Base-by-base conservation (phyloP, 2,329 filamentous ascomycete genomes). In the Xylariaceae sp. region DNA sequence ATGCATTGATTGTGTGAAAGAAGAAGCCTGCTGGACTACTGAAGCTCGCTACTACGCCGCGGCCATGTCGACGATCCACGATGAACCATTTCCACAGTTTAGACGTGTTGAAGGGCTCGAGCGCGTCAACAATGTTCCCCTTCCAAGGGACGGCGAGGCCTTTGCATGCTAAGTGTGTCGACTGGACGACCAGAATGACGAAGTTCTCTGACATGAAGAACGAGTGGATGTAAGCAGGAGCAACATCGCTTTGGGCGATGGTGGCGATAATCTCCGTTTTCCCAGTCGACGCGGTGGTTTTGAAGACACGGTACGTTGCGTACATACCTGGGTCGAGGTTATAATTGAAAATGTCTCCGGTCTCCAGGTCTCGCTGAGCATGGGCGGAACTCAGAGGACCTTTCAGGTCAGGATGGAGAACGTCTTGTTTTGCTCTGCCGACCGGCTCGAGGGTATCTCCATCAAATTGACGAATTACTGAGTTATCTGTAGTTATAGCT, bases 1-100 rank as follows among this genome's bases (percentile, higher is more conserved):
- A 94, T 0, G 87, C 80, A 58, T 95, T 95, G 62, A 89, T 73
- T 0, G 80, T 81, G 68, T 95, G 89, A 66, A 95, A 95, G 67
- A 82, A 85, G 72, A 91, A 95, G 42, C 83, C 83, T 0, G 86
- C 78, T 0, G 80, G 75, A 14, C 81, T 85, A 15, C 84, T 77
- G 60, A 87, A 91, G 1, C 76, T 80, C 7, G 81, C 85, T 0
- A 94, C 76, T 0, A 94, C 70, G 0, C 89, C 88, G 42, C 75
- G 74, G 4, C 75, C 77, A 2, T 73, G 68, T 3, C 64, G 73
- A 1, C 89, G 81, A 63, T 94, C 88, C 15, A 95, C 68, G 0
- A 95, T 80, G 55, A 87, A 82, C 89, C 90, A 95, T 27, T 69
- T 79, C 35, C 82, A 82, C 36, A 75, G 72, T 18, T 75, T 74